Base-by-base conservation (phyloP, 306 rosid genomes). In the Spatholobus suberectus region DNA sequence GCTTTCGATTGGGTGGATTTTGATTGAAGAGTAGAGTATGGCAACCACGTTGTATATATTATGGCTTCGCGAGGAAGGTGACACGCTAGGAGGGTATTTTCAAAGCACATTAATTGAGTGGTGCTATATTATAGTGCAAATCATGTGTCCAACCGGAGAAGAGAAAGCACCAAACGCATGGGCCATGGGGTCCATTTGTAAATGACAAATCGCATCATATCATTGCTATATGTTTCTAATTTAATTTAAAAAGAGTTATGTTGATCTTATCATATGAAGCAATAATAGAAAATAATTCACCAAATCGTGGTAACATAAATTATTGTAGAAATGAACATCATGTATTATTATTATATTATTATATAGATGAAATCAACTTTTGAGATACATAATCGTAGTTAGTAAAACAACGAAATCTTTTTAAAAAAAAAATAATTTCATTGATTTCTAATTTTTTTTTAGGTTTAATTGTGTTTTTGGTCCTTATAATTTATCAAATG, bases 141-240 rank as follows among this genome's bases (percentile, higher is more conserved):
- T 13, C 65, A 68, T 79, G 32, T 69, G 66, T 65, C 27, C 81
- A 77, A 11, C 23, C 18, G 62, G 44, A 65, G 17, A 49, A 65
- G 52, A 2, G 4, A 47, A 61, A 51, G 32, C 4, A 35, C 51
- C 13, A 9, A 0, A 8, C 10, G n/a, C 66, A 23, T 47, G 41
- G 41, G 7, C 41, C 41, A 37, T 65, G 52, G 75, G 81, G 73
- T 78, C 75, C 52, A 46, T 17, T 26, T 9, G 5, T 17, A 1
- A 32, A 47, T 9, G 8, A 38, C 3, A 67, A 67, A n/a, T 52
- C 23, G 11, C 18, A 38, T 40, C 17, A 23, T 70, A 70, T 70
- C 54, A 41, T 70, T 75, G 41, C 11, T 8, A 8, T 21, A 4
- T 75, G 17, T 51, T 17, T 29, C 5, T 51, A 5, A 17, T 17